Conservation (phyloP, 1,284 basidiomycete genomes). For the Ceratobasidium sp. region DNA sequence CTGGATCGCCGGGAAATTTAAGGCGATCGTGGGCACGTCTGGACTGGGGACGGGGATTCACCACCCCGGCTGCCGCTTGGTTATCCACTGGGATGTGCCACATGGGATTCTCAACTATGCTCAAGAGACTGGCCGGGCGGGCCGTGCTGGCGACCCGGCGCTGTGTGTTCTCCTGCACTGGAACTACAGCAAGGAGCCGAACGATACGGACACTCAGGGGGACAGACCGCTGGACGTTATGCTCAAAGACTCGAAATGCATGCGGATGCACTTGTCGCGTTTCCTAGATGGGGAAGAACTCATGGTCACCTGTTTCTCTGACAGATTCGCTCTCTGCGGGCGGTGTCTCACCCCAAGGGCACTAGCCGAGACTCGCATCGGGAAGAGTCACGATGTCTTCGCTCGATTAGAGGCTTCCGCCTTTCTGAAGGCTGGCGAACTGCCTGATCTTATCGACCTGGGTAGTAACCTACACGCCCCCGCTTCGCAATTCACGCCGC, state of each 20-base stretch:
- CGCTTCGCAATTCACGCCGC: too few relatives aligned
- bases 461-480: too few relatives aligned
- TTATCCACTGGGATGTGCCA: neutral
- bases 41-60: neutral
- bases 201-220: neutral
- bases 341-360: neutral
- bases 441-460: too few relatives aligned
- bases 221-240: neutral
- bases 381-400: too few relatives aligned
- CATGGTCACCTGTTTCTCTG: neutral
- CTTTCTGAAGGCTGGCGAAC: too few relatives aligned
- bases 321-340: neutral
- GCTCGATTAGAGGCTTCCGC: too few relatives aligned
- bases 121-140: conserved; percentile 10
- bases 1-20: neutral
- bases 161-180: neutral
- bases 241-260: neutral
- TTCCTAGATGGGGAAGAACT: neutral
- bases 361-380: neutral
- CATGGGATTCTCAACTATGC: neutral
- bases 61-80: neutral
- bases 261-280: neutral
- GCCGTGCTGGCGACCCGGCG: neutral
- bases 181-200: neutral
- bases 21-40: neutral